Percentiles rank a stretch among this genome's conserved stretches.
phyloP scores from a whole-genome alignment of 139 green algal genomes.

The Asterochloris erici region DNA sequence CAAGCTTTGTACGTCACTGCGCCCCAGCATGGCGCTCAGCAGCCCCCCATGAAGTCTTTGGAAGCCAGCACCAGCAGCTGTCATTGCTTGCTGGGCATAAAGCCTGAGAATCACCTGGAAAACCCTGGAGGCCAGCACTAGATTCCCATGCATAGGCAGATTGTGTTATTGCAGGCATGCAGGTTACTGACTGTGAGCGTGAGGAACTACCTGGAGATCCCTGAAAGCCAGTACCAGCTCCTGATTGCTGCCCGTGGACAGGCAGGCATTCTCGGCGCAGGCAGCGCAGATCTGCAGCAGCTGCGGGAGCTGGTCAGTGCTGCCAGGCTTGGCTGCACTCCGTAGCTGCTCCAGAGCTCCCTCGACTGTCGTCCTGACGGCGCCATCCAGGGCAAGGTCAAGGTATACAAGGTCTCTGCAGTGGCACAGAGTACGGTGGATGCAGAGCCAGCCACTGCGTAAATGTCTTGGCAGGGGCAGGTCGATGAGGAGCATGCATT shows the following conservation, averaged over 20 bases:
- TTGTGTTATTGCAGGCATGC: too few species aligned
- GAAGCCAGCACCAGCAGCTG: too few species aligned
- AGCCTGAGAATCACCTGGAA: too few species aligned
- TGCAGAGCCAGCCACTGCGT: not conserved
- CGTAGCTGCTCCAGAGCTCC: constrained; percentile 10
- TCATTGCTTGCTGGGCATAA: too few species aligned
- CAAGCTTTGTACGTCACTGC: too few species aligned
- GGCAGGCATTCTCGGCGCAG: constrained; percentile 21
- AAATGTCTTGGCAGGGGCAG: not conserved
- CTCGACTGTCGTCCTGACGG: constrained; percentile 43
- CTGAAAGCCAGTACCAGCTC: constrained; percentile 34
- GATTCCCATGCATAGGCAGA: too few species aligned
- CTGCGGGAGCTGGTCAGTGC: not conserved
- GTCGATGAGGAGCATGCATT: not conserved
- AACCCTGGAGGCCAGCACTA: too few species aligned
- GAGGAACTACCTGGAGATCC: constrained; percentile 25
- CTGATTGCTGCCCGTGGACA: constrained; percentile 31
- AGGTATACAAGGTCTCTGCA: constrained; percentile 65
- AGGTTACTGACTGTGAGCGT: not conserved
- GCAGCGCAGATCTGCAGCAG: constrained; percentile 7
- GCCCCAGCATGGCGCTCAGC: too few species aligned
- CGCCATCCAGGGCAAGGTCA: constrained; percentile 59
- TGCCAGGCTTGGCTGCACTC: not conserved
- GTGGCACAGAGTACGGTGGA: too few species aligned
- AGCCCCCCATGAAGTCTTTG: too few species aligned